Conservation (phyloP, 345 rosid genomes). For the Populus simonii region DNA sequence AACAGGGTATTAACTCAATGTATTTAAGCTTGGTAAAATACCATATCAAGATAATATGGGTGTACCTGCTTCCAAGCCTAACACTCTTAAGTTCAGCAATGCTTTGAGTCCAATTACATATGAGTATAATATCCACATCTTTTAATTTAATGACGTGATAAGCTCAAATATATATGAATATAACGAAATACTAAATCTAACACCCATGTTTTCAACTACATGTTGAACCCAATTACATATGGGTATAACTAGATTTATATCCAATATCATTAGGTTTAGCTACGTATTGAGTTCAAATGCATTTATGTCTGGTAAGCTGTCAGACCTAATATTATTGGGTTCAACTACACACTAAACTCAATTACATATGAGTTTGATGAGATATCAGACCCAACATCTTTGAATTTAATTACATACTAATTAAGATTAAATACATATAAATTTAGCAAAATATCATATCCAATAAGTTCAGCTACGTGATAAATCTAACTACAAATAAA, state of each 20-base stretch:
- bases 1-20: too few species aligned
- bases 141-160: rapidly evolving
- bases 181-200: rapidly evolving
- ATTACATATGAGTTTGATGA: too few species aligned
- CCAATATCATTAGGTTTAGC: too few species aligned
- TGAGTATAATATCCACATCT: rapidly evolving
- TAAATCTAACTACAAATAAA: rapidly evolving
- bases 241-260: rapidly evolving
- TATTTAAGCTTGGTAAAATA: too few species aligned
- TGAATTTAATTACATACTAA: rapidly evolving
- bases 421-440: too few species aligned
- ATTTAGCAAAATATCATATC: rapidly evolving
- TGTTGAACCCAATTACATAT: too few species aligned
- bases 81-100: rapidly evolving
- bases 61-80: rapidly evolving
- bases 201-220: rapidly evolving
- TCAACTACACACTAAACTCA: rapidly evolving
- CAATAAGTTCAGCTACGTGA: rapidly evolving
- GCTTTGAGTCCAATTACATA: rapidly evolving
- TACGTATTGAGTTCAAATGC: too few species aligned
- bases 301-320: too few species aligned
- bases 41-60: too few species aligned
- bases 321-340: rapidly evolving
- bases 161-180: rapidly evolving
- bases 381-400: rapidly evolving